Conservation (phyloP, 345 rosid genomes). For the Eucalyptus coolabah region DNA sequence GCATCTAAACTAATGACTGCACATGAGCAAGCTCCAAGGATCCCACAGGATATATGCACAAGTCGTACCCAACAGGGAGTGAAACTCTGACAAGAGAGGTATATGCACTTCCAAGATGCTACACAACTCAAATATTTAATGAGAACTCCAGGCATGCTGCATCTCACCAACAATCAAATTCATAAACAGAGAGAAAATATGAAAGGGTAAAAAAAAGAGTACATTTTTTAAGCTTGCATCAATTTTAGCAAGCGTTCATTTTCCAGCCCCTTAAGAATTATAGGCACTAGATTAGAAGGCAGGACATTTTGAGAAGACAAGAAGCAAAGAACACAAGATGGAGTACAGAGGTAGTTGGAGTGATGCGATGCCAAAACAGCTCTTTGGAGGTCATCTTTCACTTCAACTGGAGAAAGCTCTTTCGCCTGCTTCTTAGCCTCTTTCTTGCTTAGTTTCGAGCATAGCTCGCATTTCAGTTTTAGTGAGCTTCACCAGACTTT, state of each 20-base stretch:
- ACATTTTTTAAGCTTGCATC: not conserved
- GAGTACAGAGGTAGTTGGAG: not conserved
- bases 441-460: constrained; percentile 54
- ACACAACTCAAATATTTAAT: not conserved
- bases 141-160: not conserved
- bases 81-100: not conserved
- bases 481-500: constrained; percentile 24
- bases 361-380: constrained; percentile 49
- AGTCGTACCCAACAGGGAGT: not conserved
- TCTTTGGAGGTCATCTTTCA: constrained; percentile 45
- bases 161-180: not conserved
- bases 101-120: not conserved
- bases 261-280: not conserved
- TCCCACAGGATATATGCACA: not conserved
- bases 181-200: not conserved
- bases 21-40: not conserved
- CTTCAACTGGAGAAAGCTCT: constrained; percentile 24
- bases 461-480: constrained; percentile 74
- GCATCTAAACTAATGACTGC: not conserved
- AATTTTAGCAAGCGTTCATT: not conserved
- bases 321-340: not conserved
- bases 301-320: not conserved
- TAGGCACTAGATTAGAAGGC: not conserved
- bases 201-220: not conserved
- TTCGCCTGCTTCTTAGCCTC: constrained; percentile 63